Base-by-base conservation (phyloP, 1,284 basidiomycete genomes). In the Ustilago crameri region DNA sequence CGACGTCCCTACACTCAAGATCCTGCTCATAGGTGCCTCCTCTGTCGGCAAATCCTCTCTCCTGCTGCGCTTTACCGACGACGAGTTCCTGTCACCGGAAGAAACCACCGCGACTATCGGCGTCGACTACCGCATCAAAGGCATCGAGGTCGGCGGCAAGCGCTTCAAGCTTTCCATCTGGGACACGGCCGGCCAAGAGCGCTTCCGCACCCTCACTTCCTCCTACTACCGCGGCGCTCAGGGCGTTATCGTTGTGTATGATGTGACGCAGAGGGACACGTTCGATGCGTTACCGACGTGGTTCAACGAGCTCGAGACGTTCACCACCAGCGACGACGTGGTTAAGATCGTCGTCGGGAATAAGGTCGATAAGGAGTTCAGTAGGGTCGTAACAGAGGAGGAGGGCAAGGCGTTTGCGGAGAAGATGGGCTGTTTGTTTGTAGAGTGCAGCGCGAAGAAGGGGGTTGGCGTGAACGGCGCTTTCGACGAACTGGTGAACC, bases 271-370 rank as follows among this genome's bases (percentile, higher is more conserved):
- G 74, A 87, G 93, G 34, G 90, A 92, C 79, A 91, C 93, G 0
- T 98, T 96, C 81, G 93, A 96, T 45, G 91, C 93, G 14, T 88
- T 98, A 15, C 90, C 93, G 14, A 87, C 90, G 54, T 98, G 96
- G 95, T 93, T 92, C 84, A 89, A 89, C 51, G 95, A 98, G 83
- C 89, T 98, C 10, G 93, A 96, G 80, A 95, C 92, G 23, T 98
- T 97, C 81, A 92, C 95, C 48, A 75, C 73, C 9, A 74, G 65
- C 26, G 51, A 70, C 5, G 90, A 90, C 9, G 92, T 96, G n/a
- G 92, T 95, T 49, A 93, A 94, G 87, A 93, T 98, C 78, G 88
- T 98, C 26, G 93, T 98, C 2, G 88, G 88, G 9, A 98, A 98
- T 85, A 98, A 98, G 85, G 87, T 95, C 5, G 95, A 98, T 86